These are phyloP conservation scores for Fallopia convolvulus DNA, from an alignment of 148 eudicot species.

Conservation along the genomic window DNA sequence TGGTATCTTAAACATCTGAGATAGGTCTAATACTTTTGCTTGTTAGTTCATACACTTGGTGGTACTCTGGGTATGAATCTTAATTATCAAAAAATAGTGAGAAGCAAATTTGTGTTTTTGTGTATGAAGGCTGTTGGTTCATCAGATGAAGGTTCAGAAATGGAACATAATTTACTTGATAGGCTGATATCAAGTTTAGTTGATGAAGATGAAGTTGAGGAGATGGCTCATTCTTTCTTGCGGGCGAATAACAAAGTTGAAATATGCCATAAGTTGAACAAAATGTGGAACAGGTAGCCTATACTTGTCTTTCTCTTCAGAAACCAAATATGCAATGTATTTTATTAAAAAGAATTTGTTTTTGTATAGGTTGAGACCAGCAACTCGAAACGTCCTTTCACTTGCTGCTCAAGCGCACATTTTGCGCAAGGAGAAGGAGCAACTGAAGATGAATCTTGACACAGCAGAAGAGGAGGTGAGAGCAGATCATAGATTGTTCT, in stretches of 20 bases:
- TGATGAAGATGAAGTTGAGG: slow-evolving; percentile 38
- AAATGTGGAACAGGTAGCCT: slow-evolving; percentile 48
- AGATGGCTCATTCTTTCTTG: slow-evolving; percentile 53
- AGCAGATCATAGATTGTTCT: not conserved
- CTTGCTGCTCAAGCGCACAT: slow-evolving; percentile 45
- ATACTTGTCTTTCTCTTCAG: not conserved
- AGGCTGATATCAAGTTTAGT: slow-evolving; percentile 46
- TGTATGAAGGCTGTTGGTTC: slow-evolving; percentile 43
- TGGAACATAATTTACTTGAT: slow-evolving; percentile 47
- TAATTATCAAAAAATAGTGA: not conserved
- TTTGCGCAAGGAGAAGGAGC: slow-evolving; percentile 66
- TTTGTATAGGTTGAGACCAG: slow-evolving; percentile 54
- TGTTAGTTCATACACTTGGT: not conserved
- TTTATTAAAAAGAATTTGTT: slow-evolving; percentile 6
- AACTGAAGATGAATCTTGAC: slow-evolving; percentile 57
- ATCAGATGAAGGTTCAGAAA: slow-evolving; percentile 23
- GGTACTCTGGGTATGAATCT: not conserved
- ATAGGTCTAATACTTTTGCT: not conserved
- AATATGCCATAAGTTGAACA: slow-evolving; percentile 48
- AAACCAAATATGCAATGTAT: not conserved
- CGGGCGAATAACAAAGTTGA: slow-evolving; percentile 59
- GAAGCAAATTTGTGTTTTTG: not conserved
- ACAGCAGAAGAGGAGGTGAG: slow-evolving; percentile 93
- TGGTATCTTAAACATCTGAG: not conserved
- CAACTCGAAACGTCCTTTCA: slow-evolving; percentile 51